Base-by-base conservation (phyloP, 2,329 filamentous ascomycete species). In the Verticillium albo-atrum region DNA sequence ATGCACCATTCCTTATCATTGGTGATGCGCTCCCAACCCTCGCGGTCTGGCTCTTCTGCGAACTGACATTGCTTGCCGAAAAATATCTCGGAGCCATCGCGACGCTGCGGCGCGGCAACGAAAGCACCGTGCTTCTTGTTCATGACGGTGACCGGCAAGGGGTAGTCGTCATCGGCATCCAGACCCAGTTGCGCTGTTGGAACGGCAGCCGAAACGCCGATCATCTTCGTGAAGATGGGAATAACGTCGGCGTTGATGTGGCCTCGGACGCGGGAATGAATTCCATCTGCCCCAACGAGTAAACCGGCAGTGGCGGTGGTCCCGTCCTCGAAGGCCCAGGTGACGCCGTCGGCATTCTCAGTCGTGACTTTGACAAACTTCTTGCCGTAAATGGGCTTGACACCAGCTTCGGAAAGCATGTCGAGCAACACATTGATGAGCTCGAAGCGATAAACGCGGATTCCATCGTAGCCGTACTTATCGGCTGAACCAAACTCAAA, bases 241-340 rank as follows among this genome's bases (percentile, higher is more conserved):
- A 75, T 67, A 1, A 82, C 64, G 0, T 77, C 74, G 0, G 82
- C 80, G 53, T 80, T 74, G 0, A 88, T 70, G 50, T 84, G 78
- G 3, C 71, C 74, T 3, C 83, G 76, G 0, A 87, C 80, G 0
- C 71, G 74, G 0, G 83, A 86, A 66, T 87, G 82, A 55, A 87
- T 87, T 1, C 85, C 84, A 60, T 88, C 84, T 0, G 82, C 81
- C 0, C 83, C 84, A 17, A 87, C 72, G 0, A 88, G 75, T 14
- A 83, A 66, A 2, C 70, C 64, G 0, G 81, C 79, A 0, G 64
- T 68, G 1, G 64, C 71, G 0, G 66, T 71, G 0, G 72, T 72
- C 1, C 80, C 82, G 57, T 84, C 78, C 0, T 68, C 68, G 58
- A 86, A 82, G 14, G 73, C 73, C 63, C 80, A 81, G 1, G 70